Conservation (phyloP, 164 flowering plant genomes). For the Magnolia sinica region DNA sequence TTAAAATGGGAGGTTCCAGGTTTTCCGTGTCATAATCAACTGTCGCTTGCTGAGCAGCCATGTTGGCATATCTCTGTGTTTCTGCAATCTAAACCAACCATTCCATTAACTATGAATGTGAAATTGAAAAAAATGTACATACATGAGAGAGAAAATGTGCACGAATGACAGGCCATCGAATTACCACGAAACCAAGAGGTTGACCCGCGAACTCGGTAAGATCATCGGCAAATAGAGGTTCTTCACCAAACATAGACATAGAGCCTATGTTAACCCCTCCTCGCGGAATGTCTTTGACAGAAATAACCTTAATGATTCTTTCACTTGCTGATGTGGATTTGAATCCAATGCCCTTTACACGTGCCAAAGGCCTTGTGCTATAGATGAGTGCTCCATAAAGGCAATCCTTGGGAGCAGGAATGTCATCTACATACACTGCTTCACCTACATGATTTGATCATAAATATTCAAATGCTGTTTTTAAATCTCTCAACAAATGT, state of each 20-base stretch:
- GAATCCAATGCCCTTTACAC: slow-evolving; percentile 50
- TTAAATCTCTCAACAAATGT: background rate
- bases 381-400: slow-evolving; percentile 78
- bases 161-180: background rate
- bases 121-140: too few species aligned
- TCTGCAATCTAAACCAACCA: slow-evolving; percentile 63
- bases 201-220: slow-evolving; percentile 65
- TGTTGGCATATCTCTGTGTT: slow-evolving; percentile 72
- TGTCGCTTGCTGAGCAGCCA: slow-evolving; percentile 57
- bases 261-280: slow-evolving; percentile 66
- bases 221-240: slow-evolving; percentile 73
- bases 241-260: slow-evolving; percentile 48
- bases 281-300: slow-evolving; percentile 67
- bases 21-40: slow-evolving; percentile 66
- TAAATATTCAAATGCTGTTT: background rate
- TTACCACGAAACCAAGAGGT: slow-evolving; percentile 78
- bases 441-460: slow-evolving; percentile 56
- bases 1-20: slow-evolving; percentile 69
- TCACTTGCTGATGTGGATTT: slow-evolving; percentile 29
- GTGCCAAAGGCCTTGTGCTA: slow-evolving; percentile 73
- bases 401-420: slow-evolving; percentile 79
- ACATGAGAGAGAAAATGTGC: background rate
- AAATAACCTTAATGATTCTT: slow-evolving; percentile 44
- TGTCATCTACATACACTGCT: slow-evolving; percentile 89
- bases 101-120: background rate